phyloP scores from a whole-genome alignment of 1,139 yeast genomes.

The Hemisphaericaspora xylofermentans region DNA sequence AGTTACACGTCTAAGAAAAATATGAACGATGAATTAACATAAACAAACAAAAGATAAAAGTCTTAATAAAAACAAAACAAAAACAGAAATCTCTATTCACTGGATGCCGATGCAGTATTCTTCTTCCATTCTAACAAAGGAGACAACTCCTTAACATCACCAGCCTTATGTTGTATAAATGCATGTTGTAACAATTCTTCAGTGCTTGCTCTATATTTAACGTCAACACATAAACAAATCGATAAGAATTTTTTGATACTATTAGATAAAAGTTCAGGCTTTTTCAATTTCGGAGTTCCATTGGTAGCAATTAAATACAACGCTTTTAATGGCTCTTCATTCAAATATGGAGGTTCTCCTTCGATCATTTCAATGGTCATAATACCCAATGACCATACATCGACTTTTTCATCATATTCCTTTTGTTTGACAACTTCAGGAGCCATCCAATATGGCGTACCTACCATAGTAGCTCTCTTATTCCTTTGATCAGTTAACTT shows the following conservation, averaged over 20 bases:
- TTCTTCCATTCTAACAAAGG: constrained; percentile 69
- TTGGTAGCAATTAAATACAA: constrained; percentile 87
- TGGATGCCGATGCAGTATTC: neutral
- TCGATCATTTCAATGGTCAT: constrained; percentile 99
- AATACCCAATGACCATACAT: constrained; percentile 96
- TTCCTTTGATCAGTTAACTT: constrained; percentile 88
- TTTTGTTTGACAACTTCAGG: constrained; percentile 97
- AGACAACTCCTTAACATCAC: constrained; percentile 66
- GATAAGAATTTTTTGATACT: constrained; percentile 85
- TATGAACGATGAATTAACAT: neutral
- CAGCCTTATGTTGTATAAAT: constrained; percentile 70
- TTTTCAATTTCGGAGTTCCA: constrained; percentile 92
- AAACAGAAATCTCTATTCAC: neutral
- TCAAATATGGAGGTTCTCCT: constrained; percentile 95
- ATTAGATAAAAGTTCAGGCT: constrained; percentile 76
- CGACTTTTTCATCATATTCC: constrained; percentile 95
- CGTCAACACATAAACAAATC: constrained; percentile 94
- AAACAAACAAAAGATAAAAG: neutral
- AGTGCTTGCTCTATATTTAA: constrained; percentile 85
- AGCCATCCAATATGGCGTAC: constrained; percentile 99
- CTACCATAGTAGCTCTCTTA: constrained; percentile 97
- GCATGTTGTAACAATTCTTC: constrained; percentile 82
- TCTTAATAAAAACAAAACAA: neutral
- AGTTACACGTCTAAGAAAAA: neutral
- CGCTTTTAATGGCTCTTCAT: constrained; percentile 76